Percentiles rank a stretch among this genome's conserved stretches.
phyloP scores from a whole-genome alignment of 495 filamentous ascomycete species.

The Hypoxylon cercidicola region DNA sequence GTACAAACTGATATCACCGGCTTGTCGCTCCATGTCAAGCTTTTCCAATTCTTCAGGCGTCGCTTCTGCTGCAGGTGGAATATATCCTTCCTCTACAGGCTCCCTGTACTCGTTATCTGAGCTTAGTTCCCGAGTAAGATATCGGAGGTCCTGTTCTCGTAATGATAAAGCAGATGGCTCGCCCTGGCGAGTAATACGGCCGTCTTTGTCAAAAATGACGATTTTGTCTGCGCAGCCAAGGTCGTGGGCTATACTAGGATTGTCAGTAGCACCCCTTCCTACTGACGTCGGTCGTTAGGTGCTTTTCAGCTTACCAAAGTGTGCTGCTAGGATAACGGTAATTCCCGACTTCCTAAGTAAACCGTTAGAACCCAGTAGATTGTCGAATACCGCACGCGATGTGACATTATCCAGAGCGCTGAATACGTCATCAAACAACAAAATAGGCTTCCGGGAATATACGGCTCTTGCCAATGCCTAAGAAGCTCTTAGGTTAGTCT shows the following conservation, averaged over 20 bases:
- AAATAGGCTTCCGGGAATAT: slow-evolving; percentile 44
- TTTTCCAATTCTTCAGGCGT: too few species aligned
- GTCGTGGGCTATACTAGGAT: slow-evolving; percentile 22
- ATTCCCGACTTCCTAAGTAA: slow-evolving; percentile 47
- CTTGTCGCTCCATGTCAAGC: too few species aligned
- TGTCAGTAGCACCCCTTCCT: slow-evolving; percentile 8
- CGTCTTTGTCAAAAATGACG: slow-evolving; percentile 39
- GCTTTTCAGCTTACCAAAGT: slow-evolving; percentile 37
- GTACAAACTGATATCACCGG: too few species aligned
- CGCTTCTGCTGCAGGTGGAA: too few species aligned
- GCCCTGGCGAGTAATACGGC: neutral
- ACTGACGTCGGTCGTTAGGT: neutral
- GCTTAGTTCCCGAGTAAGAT: too few species aligned
- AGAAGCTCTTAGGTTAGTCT: too few species aligned
- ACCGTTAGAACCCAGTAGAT: slow-evolving; percentile 53
- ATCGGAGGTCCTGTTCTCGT: too few species aligned
- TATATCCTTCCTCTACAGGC: too few species aligned
- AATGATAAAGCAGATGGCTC: too few species aligned
- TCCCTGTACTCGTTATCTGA: too few species aligned
- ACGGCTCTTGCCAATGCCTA: slow-evolving; percentile 52
- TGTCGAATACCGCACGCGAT: slow-evolving; percentile 49
- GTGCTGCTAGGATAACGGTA: slow-evolving; percentile 56
- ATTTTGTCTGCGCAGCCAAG: slow-evolving; percentile 36
- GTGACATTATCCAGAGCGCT: slow-evolving; percentile 52
- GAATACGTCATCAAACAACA: slow-evolving; percentile 54